Evolutionary conservation across 1,139 yeast genomes (phyloP), one percentile per base, ranked within the genome.

Genomic region (Spathaspora sp.): DNA sequence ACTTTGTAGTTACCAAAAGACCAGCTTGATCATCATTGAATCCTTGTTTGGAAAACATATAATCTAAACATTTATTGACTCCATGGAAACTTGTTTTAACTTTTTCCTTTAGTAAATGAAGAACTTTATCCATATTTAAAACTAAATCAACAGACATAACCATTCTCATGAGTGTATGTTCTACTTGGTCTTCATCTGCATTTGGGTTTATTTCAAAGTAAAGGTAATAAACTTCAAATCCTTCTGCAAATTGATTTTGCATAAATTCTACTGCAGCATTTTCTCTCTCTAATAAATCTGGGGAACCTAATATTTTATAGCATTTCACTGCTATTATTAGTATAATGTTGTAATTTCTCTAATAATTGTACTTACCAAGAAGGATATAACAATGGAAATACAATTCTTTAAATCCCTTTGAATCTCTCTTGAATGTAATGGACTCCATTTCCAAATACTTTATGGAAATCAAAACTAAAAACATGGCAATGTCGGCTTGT

Each of bases 1-100:
- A 34, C 50, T 48, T 54, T 45, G 48, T 38, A 48, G 53, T 52
- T 39, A 53, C 51, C 29, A 51, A 43, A 50, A 45, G 51, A 43
- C 58, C 68, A 39, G 63, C 49, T 13, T 47, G 66, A 42, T 7
- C 42, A 0, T 49, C 42, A 1, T n/a, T 8, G 2, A 57, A 49
- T 7, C 54, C 50, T 1, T 54, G 25, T 24, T 56, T 58, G 0
- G 58, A 57, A 16, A 65, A 58, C 1, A 63, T 47, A 45, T 59
- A 62, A 15, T 61, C 58, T 15, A 61, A 53, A 38, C 68, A 64
- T 23, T 54, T 59, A 24, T 62, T 52, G 0, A 68, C 60, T 13
- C 58, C 54, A 2, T 39, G 29, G 2, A 59, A 57, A 34, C 62
- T 52, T 2, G 43, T 41, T 2, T 42, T 41, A 0, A 64, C 43